A percentile compares a stretch with the other conserved stretches of the same genome.
Conservation (phyloP, 768 basidiomycete genomes). For the Coprinopsis cinerea region DNA sequence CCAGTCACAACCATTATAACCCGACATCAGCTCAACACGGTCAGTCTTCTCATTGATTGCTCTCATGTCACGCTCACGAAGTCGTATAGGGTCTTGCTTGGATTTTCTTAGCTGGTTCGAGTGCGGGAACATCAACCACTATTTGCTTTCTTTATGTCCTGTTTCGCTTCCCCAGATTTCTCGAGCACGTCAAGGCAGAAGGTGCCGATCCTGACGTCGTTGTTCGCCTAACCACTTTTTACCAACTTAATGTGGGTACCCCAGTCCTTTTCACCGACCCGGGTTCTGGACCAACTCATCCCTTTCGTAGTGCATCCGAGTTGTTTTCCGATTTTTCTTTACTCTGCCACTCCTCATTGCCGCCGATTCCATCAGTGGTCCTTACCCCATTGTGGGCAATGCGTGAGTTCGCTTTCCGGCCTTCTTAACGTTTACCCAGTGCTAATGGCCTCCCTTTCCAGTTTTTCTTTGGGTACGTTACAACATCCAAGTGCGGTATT, state of each 20-base stretch:
- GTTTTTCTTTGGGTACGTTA: constrained; percentile 55
- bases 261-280: neutral
- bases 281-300: constrained; percentile 8
- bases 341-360: constrained; percentile 63
- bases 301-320: constrained; percentile 50
- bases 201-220: constrained; percentile 74
- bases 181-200: constrained; percentile 62
- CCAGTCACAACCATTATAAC: constrained; percentile 61
- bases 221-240: constrained; percentile 67
- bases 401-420: constrained; percentile 41
- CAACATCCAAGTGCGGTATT: constrained; percentile 2
- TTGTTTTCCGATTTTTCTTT: constrained; percentile 73
- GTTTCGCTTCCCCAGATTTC: constrained; percentile 62
- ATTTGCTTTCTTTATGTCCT: constrained; percentile 69
- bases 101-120: constrained; percentile 70
- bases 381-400: constrained; percentile 45
- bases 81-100: constrained; percentile 55
- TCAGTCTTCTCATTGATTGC: constrained; percentile 22
- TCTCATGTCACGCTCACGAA: constrained; percentile 3
- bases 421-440: neutral
- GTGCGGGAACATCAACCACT: constrained; percentile 61
- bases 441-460: constrained; percentile 17
- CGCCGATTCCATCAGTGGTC: constrained; percentile 52
- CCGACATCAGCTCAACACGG: constrained; percentile 52
- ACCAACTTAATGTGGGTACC: constrained; percentile 65